Base-by-base conservation (phyloP, 2,329 filamentous ascomycete genomes). In the Calonectria pteridis region DNA sequence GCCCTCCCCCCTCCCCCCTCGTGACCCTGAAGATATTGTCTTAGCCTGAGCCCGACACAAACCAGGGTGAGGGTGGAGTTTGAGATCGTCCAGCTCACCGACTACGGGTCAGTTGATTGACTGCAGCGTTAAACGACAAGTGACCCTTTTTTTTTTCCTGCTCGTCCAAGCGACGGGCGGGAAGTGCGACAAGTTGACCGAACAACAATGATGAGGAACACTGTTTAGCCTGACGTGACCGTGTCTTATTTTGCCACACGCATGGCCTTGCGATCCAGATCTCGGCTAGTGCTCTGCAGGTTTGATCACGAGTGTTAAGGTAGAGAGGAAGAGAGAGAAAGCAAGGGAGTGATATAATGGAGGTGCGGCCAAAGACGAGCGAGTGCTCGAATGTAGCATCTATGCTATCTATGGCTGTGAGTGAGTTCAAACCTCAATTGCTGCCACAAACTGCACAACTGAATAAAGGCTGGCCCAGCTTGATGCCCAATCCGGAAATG, bases 1-100 rank as follows among this genome's bases (percentile, higher is more conserved):
- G 55, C 31, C 53, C n/a, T n/a, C n/a, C n/a, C n/a, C n/a, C n/a
- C n/a, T n/a, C n/a, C n/a, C 55, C 31, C 20, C 53, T 62, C 55
- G 55, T 62, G 55, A 43, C 55, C 16, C 35, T 37, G 55, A 62
- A 62, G 55, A 62, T 62, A 62, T 35, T 62, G 55, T 62, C 55
- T 62, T 37, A 62, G 55, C 55, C 31, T 40, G 55, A 37, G 14
- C 23, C 55, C 55, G 35, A 62, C 35, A 62, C 37, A 26, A 59
- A 40, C 33, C 23, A 37, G 33, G 55, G n/a, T 46, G n/a, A 1
- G 23, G 37, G 43, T 46, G 43, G 23, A n/a, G 20, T 62, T 53
- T 40, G 33, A 62, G 55, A 62, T 35, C 18, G 40, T 23, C 6
- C 55, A 62, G n/a, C 37, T 62, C 33, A 62, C 55, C 55, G 33